Evolutionary conservation across 805 yeast species (phyloP).

Genomic region (Zygosaccharomyces pseudorouxii): DNA sequence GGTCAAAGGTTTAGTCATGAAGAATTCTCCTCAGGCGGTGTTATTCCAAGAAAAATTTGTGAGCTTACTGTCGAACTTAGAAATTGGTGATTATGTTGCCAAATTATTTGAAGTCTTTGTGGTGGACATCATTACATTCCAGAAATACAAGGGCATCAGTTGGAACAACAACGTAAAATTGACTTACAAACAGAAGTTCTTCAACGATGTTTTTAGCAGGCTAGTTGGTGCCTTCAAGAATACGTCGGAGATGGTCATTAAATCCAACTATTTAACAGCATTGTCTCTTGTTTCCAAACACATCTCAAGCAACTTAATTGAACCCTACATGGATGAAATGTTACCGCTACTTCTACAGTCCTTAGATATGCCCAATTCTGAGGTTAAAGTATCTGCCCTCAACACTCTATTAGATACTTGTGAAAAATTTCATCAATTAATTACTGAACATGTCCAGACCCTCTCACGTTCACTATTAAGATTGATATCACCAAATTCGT

Average conservation of each 20-base stretch:
- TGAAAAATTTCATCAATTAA: slow-evolving; percentile 49
- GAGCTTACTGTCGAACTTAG: slow-evolving; percentile 34
- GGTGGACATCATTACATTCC: slow-evolving; percentile 59
- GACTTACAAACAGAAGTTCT: slow-evolving; percentile 77
- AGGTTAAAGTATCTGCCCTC: slow-evolving; percentile 56
- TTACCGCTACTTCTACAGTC: slow-evolving; percentile 72
- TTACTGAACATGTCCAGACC: slow-evolving; percentile 50
- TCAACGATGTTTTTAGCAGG: slow-evolving; percentile 53
- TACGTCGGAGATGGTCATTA: slow-evolving; percentile 26
- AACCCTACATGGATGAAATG: slow-evolving; percentile 58
- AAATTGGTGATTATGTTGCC: slow-evolving; percentile 41
- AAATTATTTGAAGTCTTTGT: slow-evolving; percentile 60
- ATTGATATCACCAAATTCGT: slow-evolving; percentile 20
- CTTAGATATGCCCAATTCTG: slow-evolving; percentile 42
- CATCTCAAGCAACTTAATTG: slow-evolving; percentile 56
- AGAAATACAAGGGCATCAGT: slow-evolving; percentile 42
- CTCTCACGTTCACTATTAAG: slow-evolving; percentile 52
- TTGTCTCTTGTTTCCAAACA: slow-evolving; percentile 63
- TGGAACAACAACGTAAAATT: slow-evolving; percentile 55
- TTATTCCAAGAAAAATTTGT: slow-evolving; percentile 36
- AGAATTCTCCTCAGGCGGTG: slow-evolving; percentile 42
- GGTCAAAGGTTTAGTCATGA: slow-evolving; percentile 62
- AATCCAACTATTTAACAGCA: slow-evolving; percentile 57
- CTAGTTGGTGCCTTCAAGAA: slow-evolving; percentile 46
- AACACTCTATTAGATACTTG: slow-evolving; percentile 54